phyloP scores from a whole-genome alignment of 768 basidiomycete species.

The Lepiota subincarnata region DNA sequence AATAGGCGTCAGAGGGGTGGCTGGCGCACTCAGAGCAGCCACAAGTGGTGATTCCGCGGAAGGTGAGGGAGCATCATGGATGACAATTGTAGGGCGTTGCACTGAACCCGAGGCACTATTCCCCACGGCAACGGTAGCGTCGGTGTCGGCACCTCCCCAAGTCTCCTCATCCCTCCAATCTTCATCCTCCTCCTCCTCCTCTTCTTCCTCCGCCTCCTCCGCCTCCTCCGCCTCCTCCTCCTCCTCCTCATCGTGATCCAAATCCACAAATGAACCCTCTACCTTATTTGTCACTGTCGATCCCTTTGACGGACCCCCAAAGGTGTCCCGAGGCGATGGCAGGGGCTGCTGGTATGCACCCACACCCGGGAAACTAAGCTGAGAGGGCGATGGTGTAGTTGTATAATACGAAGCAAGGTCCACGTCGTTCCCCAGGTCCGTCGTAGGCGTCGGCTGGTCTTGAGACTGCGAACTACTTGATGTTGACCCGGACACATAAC shows the following conservation, averaged over 20 bases:
- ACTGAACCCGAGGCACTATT: constrained; percentile 19
- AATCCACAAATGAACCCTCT: constrained; percentile 6
- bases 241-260: constrained; percentile 13
- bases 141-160: constrained; percentile 14
- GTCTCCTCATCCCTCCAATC: constrained; percentile 19
- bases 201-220: constrained; percentile 15
- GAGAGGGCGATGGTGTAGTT: constrained; percentile 22
- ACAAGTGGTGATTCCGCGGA: constrained; percentile 10
- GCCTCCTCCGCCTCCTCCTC: constrained; percentile 19
- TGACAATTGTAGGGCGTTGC: constrained; percentile 30
- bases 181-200: too few species aligned
- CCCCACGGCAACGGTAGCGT: constrained; percentile 24
- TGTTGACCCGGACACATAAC: constrained; percentile 31
- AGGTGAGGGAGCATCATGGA: constrained; percentile 21
- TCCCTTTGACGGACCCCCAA: constrained; percentile 28
- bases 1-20: constrained; percentile 38
- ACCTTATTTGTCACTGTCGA: constrained; percentile 3
- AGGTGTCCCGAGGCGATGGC: constrained; percentile 31
- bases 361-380: constrained; percentile 17
- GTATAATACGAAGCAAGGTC: constrained; percentile 4
- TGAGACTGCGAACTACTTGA: constrained; percentile 38
- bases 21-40: constrained; percentile 24
- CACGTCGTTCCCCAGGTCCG: constrained; percentile 8
- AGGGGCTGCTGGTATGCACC: constrained; percentile 18
- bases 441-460: constrained; percentile 38